Evolutionary conservation across 148 eudicot genomes (phyloP).

Genomic region (Oxyria digyna): DNA sequence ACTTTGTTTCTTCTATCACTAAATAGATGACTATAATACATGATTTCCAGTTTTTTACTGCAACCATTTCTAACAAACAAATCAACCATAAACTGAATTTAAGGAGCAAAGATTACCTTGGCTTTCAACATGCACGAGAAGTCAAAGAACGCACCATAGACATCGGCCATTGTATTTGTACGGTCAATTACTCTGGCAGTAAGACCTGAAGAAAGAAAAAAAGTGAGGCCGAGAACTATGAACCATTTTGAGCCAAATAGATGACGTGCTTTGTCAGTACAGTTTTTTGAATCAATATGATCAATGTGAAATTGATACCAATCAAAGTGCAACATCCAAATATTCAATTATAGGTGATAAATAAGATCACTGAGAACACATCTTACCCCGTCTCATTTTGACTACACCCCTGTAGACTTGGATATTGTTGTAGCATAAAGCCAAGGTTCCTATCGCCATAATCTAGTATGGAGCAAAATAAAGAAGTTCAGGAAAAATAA

Average conservation of each 20-base stretch:
- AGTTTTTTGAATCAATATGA: background rate
- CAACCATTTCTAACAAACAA: too few relatives aligned
- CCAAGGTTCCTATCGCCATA: slow-evolving; percentile 86
- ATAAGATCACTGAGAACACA: background rate
- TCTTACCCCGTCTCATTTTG: slow-evolving; percentile 87
- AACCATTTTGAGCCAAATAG: background rate
- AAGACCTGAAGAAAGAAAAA: slow-evolving; percentile 34
- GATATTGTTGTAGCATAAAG: slow-evolving; percentile 87
- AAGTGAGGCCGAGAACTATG: too few relatives aligned
- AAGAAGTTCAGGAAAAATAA: background rate
- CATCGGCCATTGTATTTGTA: slow-evolving; percentile 66
- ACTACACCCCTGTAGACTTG: slow-evolving; percentile 89
- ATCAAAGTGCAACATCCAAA: too few relatives aligned
- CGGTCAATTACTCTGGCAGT: slow-evolving; percentile 64
- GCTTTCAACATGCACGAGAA: slow-evolving; percentile 62
- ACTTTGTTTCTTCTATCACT: too few relatives aligned
- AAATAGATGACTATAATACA: too few relatives aligned
- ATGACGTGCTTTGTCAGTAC: background rate
- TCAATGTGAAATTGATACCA: too few relatives aligned
- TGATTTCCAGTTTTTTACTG: too few relatives aligned
- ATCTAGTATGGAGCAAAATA: slow-evolving; percentile 18
- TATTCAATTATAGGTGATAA: too few relatives aligned
- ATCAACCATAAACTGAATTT: too few relatives aligned
- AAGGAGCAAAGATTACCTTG: slow-evolving; percentile 64
- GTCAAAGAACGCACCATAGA: slow-evolving; percentile 75